Evolutionary conservation across 2,329 filamentous ascomycete species (phyloP), one percentile per base, ranked within the genome.

Genomic region (Epicoccum sorghinum): DNA sequence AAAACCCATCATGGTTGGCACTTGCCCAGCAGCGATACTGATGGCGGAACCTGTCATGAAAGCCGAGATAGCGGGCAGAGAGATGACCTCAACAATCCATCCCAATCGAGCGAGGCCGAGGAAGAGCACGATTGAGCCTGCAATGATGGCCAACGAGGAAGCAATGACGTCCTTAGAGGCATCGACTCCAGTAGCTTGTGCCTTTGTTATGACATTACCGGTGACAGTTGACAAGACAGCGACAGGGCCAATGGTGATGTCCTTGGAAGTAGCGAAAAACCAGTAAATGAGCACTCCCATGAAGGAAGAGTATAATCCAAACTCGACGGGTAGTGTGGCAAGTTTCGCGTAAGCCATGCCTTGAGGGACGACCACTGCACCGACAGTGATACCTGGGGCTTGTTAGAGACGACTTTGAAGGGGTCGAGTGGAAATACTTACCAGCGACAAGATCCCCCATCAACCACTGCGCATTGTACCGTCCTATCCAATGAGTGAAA

Each of bases 31-130:
- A 14, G 86, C 87, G 69, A 99, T 98, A 67, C 85, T 96, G 73
- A 99, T 83, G 47, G 95, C 93, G 4, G 93, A 97, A 2, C 95
- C 95, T 0, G 95, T 98, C 92, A 98, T 98, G 80, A 97, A 99
- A 4, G 95, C 93, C 0, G 91, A 93, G 47, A 98, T 90, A 0
- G 93, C 91, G 2, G 92, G 88, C 43, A 98, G 83, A 1, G 95
- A 90, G 67, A 99, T 98, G 67, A 98, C 84, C 62, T 99, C 93
- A 38, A 98, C 92, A 43, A 99, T 88, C 86, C 92, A 96, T 7
- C 95, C 95, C 38, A 88, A 83, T 32, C 93, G 87, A 33, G 90
- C 78, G 3, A 97, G 78, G 5, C 95, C 95, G 53, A 98, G 83
- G 63, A 88, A 86, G 43, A 89, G 82, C 33, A 98, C 90, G 55